Percentiles rank a stretch among this genome's conserved stretches.
phyloP scores from a whole-genome alignment of 352 stramenopile species.

The Globisporangium recalcitrans region DNA sequence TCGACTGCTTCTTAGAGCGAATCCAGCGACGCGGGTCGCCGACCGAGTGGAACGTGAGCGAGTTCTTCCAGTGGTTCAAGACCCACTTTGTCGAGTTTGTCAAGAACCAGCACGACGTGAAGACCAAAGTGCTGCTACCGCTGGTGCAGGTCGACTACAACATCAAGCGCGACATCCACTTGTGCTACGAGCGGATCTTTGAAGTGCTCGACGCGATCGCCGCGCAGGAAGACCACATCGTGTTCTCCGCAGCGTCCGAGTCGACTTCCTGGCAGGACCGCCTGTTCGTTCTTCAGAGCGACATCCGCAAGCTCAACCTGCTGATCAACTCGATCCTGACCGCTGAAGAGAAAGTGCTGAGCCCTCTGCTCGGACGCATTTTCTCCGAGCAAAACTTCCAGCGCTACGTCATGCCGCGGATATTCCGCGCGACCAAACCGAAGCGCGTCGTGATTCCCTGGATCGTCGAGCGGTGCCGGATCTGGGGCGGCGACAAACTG shows the following conservation, averaged over 20 bases:
- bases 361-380: constrained; percentile 48
- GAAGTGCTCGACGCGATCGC: constrained; percentile 54
- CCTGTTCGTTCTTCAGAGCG: constrained; percentile 46
- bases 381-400: constrained; percentile 74
- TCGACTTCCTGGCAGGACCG: constrained; percentile 38
- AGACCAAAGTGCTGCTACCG: constrained; percentile 56
- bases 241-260: constrained; percentile 43
- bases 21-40: constrained; percentile 38
- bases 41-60: constrained; percentile 47
- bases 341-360: constrained; percentile 59
- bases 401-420: constrained; percentile 66
- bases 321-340: constrained; percentile 61
- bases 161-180: constrained; percentile 58
- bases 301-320: constrained; percentile 72
- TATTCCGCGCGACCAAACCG: constrained; percentile 56
- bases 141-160: constrained; percentile 54
- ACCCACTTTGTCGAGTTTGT: constrained; percentile 78
- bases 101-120: constrained; percentile 63
- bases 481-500: constrained; percentile 60
- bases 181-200: constrained; percentile 61
- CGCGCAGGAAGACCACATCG: constrained; percentile 46
- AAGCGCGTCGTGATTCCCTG: constrained; percentile 73
- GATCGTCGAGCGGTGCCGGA: constrained; percentile 71
- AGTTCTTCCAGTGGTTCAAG: constrained; percentile 83
- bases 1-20: constrained; percentile 73